Evolutionary conservation across 192 early-diverging fungal species (phyloP).

Genomic region (Backusella parvicylindrica): DNA sequence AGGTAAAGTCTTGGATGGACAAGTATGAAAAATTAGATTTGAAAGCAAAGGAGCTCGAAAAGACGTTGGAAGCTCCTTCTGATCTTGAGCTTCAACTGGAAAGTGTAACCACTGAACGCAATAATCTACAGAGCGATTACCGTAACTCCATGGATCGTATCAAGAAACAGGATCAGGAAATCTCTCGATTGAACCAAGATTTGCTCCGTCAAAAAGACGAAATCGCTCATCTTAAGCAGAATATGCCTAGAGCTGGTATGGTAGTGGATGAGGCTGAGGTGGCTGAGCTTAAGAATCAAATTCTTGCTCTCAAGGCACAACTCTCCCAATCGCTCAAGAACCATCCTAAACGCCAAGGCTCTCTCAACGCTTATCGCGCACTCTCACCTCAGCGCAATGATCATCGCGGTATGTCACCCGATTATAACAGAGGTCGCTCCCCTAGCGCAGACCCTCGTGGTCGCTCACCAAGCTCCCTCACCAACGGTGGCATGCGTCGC

Average conservation of each 20-base stretch:
- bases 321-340: slow-evolving; percentile 61
- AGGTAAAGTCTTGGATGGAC: slow-evolving; percentile 65
- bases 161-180: slow-evolving; percentile 60
- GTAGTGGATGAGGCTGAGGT: slow-evolving; percentile 59
- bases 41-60: slow-evolving; percentile 50
- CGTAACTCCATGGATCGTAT: slow-evolving; percentile 56
- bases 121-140: slow-evolving; percentile 54
- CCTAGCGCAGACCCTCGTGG: slow-evolving; percentile 39
- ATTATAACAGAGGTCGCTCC: slow-evolving; percentile 30
- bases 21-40: slow-evolving; percentile 67
- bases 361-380: slow-evolving; percentile 10
- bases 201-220: slow-evolving; percentile 60
- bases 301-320: slow-evolving; percentile 68
- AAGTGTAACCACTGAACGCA: slow-evolving; percentile 56
- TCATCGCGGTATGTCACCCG: slow-evolving; percentile 16
- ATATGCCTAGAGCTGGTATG: background rate
- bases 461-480: background rate
- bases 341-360: slow-evolving; percentile 26
- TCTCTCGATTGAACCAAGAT: slow-evolving; percentile 54
- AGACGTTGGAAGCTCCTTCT: slow-evolving; percentile 48
- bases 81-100: slow-evolving; percentile 47
- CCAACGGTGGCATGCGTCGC: background rate
- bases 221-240: slow-evolving; percentile 51
- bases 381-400: slow-evolving; percentile 12
- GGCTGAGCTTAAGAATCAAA: slow-evolving; percentile 69